Evolutionary conservation across 2,329 filamentous ascomycete species (phyloP).

Genomic region (Daldinia eschscholtzii): DNA sequence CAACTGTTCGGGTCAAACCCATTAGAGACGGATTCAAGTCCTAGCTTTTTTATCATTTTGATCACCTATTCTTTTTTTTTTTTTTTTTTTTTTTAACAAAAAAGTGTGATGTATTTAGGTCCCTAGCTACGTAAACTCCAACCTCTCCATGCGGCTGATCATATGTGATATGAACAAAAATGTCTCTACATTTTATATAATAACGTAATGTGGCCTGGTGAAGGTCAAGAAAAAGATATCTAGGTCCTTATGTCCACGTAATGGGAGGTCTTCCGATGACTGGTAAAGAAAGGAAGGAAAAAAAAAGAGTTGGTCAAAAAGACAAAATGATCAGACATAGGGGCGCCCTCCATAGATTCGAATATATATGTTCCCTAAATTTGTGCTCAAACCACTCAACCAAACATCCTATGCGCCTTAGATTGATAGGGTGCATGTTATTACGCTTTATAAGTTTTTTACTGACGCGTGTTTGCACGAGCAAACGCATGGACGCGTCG

Average conservation of each 20-base stretch:
- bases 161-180: too few relatives aligned
- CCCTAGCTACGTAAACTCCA: too few relatives aligned
- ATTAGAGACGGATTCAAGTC: neutral
- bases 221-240: too few relatives aligned
- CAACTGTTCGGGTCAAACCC: neutral
- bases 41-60: neutral
- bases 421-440: neutral
- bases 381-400: neutral
- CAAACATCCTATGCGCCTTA: neutral
- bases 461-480: neutral
- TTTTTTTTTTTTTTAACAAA: neutral
- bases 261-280: too few relatives aligned
- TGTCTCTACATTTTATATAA: too few relatives aligned
- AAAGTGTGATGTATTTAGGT: too few relatives aligned
- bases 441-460: neutral
- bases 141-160: too few relatives aligned
- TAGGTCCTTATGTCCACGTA: too few relatives aligned
- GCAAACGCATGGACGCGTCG: neutral
- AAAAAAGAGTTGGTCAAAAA: neutral
- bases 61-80: neutral
- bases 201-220: too few relatives aligned
- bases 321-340: constrained; percentile 2
- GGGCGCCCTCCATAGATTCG: neutral
- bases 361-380: neutral
- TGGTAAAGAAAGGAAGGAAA: too few relatives aligned